Conservation (phyloP, 2,329 filamentous ascomycete genomes). For the Pyrenophora teres region DNA sequence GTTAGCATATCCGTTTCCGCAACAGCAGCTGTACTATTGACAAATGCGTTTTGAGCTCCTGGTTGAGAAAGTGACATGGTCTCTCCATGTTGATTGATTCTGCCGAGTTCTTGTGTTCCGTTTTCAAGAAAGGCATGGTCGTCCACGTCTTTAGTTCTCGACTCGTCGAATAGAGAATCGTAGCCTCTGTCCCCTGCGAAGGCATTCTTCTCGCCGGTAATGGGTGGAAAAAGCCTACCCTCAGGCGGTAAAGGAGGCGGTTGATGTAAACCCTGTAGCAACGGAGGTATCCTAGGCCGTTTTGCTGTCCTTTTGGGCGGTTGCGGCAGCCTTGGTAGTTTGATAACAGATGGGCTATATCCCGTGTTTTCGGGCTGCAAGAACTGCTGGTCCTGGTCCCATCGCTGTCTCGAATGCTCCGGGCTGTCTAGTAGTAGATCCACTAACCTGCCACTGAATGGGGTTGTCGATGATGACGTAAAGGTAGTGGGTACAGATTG, state of each 20-base stretch:
- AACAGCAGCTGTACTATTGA: neutral
- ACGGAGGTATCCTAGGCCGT: conserved; percentile 52
- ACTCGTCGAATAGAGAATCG: conserved; percentile 14
- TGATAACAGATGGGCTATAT: conserved; percentile 33
- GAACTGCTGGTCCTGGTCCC: conserved; percentile 28
- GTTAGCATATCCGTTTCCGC: neutral
- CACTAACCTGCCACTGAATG: conserved; percentile 37
- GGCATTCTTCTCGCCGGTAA: conserved; percentile 55
- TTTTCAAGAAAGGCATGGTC: conserved; percentile 7
- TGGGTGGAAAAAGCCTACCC: conserved; percentile 64
- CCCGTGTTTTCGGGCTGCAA: conserved; percentile 16
- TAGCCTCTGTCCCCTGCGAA: conserved; percentile 22
- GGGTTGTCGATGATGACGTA: conserved; percentile 19
- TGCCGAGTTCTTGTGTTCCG: conserved; percentile 1
- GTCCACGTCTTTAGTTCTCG: conserved; percentile 16
- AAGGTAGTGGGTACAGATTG: conserved; percentile 18
- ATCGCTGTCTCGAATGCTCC: conserved; percentile 22
- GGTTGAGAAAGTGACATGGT: neutral
- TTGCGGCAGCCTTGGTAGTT: conserved; percentile 48
- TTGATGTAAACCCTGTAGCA: conserved; percentile 65
- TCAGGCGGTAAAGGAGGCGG: conserved; percentile 60
- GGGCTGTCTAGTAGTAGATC: conserved; percentile 33
- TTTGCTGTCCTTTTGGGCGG: conserved; percentile 37
- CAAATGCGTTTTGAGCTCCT: neutral
- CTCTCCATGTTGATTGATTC: conserved; percentile 1